Evolutionary conservation across 441 rosid species (phyloP), one percentile per base, ranked within the genome.

Genomic region (Melastoma candidum): DNA sequence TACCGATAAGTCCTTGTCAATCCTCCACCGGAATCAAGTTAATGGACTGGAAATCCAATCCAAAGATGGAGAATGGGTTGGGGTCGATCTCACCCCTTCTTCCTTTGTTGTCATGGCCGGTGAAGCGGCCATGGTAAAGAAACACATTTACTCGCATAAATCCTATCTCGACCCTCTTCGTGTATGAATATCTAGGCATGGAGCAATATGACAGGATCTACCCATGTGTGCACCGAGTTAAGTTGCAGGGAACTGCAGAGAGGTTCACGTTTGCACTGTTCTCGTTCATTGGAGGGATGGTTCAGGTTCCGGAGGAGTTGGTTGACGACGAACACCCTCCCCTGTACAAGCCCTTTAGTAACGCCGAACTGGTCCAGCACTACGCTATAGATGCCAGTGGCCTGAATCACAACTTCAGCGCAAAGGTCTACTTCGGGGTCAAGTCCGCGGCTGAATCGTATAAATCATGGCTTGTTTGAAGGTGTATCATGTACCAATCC

Each of bases 51-150:
- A 57, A 49, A 13, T 64, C 13, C 25, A 49, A 24, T 51, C 45
- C n/a, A 58, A 53, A 10, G 47, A 57, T 44, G 63, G 68, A 2
- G 25, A 51, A 47, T 67, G 55, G 57, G n/a, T 56, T 13, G 11
- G 25, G 50, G 49, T 60, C 46, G 53, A 54, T 36, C 59, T 61
- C 29, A 32, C 58, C 3, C 63, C 63, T 55, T 51, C 71, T 11
- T 58, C n/a, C 46, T 70, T 67, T 60, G n/a, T 58, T 0, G 60
- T 64, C 39, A 1, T 70, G 44, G 78, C 67, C 0, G 75, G 73
- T 3, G 73, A 74, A n/a, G 65, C 66, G 5, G 44, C 58, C 48
- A 11, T 70, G 66, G 78, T 74, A 44, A 51, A 22, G 63, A 10
- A 22, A 2, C 7, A 29, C 39, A 29, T 29, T n/a, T n/a, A n/a